A percentile compares a stretch with the other conserved stretches of the same genome.
Evolutionary conservation across 108 stramenopile genomes (phyloP).

Genomic region (Cylindrotheca fusiformis): DNA sequence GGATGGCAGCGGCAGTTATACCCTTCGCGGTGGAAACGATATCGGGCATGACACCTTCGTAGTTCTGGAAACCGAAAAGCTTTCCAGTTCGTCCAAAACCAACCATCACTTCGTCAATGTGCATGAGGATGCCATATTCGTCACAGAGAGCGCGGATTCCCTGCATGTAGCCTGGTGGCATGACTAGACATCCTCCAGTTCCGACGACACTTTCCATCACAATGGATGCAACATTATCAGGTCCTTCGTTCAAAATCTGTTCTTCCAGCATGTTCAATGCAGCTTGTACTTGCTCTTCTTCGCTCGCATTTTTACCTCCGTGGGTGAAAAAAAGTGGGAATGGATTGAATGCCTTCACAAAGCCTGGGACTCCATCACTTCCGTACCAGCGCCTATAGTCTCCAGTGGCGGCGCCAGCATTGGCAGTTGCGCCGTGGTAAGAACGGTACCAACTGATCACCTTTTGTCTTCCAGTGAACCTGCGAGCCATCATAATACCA

Average conservation of each 20-base stretch:
- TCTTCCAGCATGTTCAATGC: slow-evolving; percentile 61
- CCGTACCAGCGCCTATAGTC: slow-evolving; percentile 66
- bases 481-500: slow-evolving; percentile 92
- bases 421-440: slow-evolving; percentile 92
- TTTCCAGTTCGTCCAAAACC: slow-evolving; percentile 95
- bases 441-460: slow-evolving; percentile 67
- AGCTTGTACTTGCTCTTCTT: slow-evolving; percentile 43
- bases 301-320: slow-evolving; percentile 36
- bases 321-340: slow-evolving; percentile 56
- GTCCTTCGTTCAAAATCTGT: slow-evolving; percentile 65
- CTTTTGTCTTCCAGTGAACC: slow-evolving; percentile 65
- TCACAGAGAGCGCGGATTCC: slow-evolving; percentile 83
- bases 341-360: slow-evolving; percentile 61
- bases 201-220: slow-evolving; percentile 93
- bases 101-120: slow-evolving; percentile 97
- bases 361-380: slow-evolving; percentile 37
- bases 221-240: slow-evolving; percentile 82
- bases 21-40: slow-evolving; percentile 92
- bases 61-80: slow-evolving; percentile 92
- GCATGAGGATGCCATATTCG: slow-evolving; percentile 87
- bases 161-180: slow-evolving; percentile 64
- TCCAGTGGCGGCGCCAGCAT: slow-evolving; percentile 89
- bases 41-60: slow-evolving; percentile 88
- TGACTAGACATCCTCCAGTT: slow-evolving; percentile 89
- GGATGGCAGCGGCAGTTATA: slow-evolving; percentile 44